phyloP scores from a whole-genome alignment of 805 yeast species.

The Lachancea waltii region DNA sequence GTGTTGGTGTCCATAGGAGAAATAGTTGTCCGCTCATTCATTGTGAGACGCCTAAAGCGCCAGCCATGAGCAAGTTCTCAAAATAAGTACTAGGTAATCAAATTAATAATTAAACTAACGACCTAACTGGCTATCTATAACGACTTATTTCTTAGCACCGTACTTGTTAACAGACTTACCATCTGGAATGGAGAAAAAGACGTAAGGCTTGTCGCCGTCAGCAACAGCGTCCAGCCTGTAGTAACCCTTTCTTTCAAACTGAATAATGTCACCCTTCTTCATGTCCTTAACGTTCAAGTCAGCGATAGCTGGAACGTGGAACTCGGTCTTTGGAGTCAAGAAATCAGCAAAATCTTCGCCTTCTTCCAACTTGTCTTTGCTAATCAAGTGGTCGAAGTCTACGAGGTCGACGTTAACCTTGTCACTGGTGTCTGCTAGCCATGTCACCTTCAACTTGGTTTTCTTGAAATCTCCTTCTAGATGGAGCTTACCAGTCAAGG shows the following conservation, averaged over 20 bases:
- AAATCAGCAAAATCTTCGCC: slow-evolving; percentile 90
- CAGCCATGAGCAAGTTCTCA: neutral
- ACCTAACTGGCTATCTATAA: slow-evolving; percentile 6
- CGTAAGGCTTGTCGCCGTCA: slow-evolving; percentile 54
- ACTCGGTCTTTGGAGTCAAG: slow-evolving; percentile 81
- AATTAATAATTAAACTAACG: too few species aligned
- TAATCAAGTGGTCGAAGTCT: slow-evolving; percentile 90
- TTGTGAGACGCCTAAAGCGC: slow-evolving; percentile 31
- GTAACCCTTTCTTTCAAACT: slow-evolving; percentile 96
- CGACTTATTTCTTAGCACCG: slow-evolving; percentile 53
- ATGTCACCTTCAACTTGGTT: slow-evolving; percentile 88
- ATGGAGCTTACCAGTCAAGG: slow-evolving; percentile 72
- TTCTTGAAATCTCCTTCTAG: slow-evolving; percentile 96
- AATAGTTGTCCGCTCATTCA: slow-evolving; percentile 51
- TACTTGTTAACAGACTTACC: slow-evolving; percentile 78
- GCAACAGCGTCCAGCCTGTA: slow-evolving; percentile 65
- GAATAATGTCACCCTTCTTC: slow-evolving; percentile 83
- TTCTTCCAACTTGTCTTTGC: slow-evolving; percentile 91
- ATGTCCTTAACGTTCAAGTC: slow-evolving; percentile 71
- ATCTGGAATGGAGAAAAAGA: slow-evolving; percentile 91
- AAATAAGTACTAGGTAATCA: too few species aligned
- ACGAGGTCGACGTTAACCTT: slow-evolving; percentile 68
- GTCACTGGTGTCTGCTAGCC: slow-evolving; percentile 83
- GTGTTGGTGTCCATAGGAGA: slow-evolving; percentile 72
- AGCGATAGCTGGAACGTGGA: slow-evolving; percentile 69